Evolutionary conservation across 805 yeast genomes (phyloP).

Genomic region (Sporopachydermia lactativora): DNA sequence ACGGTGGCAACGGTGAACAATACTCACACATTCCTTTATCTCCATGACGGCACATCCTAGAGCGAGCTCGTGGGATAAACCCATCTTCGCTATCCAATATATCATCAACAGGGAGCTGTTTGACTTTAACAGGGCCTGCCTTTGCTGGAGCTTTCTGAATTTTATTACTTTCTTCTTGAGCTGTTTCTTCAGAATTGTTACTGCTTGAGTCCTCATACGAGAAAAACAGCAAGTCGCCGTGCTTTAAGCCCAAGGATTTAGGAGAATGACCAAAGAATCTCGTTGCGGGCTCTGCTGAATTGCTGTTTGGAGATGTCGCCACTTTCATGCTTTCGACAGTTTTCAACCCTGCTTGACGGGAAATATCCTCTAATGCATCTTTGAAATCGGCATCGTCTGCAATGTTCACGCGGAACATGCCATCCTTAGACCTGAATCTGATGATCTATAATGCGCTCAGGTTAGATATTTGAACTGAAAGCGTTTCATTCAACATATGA

Average conservation of each 20-base stretch:
- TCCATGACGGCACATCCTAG: slow-evolving; percentile 69
- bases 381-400: slow-evolving; percentile 31
- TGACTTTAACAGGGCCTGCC: slow-evolving; percentile 16
- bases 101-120: slow-evolving; percentile 56
- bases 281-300: slow-evolving; percentile 27
- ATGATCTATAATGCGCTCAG: slow-evolving; percentile 42
- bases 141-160: slow-evolving; percentile 2
- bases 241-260: slow-evolving; percentile 24
- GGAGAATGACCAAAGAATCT: slow-evolving; percentile 23
- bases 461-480: too few species aligned
- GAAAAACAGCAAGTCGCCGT: slow-evolving; percentile 44
- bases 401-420: slow-evolving; percentile 56
- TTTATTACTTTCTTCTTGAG: slow-evolving; percentile 14
- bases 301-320: slow-evolving; percentile 31
- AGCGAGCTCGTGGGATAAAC: slow-evolving; percentile 46
- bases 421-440: slow-evolving; percentile 75
- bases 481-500: too few species aligned
- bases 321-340: slow-evolving; percentile 17
- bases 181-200: slow-evolving; percentile 10
- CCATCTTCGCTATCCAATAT: slow-evolving; percentile 55
- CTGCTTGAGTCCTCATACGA: slow-evolving; percentile 16
- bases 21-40: slow-evolving; percentile 97
- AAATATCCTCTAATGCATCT: slow-evolving; percentile 27
- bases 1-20: slow-evolving; percentile 91
- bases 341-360: slow-evolving; percentile 3